Conservation (phyloP, 2,329 filamentous ascomycete genomes). For the Ophiostoma perfectum region DNA sequence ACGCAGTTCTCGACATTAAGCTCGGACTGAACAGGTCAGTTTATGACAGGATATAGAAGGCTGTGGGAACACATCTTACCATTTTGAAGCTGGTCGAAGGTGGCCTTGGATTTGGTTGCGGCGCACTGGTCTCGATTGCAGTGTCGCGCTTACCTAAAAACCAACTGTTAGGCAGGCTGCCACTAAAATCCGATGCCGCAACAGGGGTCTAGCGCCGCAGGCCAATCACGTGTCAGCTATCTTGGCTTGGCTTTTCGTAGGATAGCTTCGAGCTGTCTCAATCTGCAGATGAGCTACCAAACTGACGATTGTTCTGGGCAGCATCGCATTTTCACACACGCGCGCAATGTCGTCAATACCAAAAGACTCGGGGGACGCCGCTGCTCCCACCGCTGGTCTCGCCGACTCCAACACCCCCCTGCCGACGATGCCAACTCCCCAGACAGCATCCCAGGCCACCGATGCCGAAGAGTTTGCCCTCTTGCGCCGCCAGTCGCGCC, state of each 20-base stretch:
- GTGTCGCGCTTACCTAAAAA: neutral
- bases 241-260: neutral
- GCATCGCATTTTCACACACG: neutral
- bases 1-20: slow-evolving; percentile 44
- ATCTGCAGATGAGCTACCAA: too few species aligned
- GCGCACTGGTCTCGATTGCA: neutral
- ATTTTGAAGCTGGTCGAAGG: neutral
- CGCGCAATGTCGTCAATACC: neutral
- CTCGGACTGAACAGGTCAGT: neutral
- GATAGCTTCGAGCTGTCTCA: neutral
- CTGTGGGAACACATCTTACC: neutral
- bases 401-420: neutral
- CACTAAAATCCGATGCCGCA: neutral
- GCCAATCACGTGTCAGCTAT: slow-evolving; percentile 2
- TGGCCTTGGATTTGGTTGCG: neutral
- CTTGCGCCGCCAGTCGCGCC: slow-evolving; percentile 40
- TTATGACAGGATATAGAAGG: neutral
- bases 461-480: slow-evolving; percentile 27
- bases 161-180: neutral
- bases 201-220: neutral
- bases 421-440: neutral
- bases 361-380: neutral
- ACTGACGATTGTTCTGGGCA: too few species aligned
- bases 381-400: neutral
- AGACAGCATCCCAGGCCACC: neutral